These are phyloP conservation scores for Solanum chiquidenum DNA, from an alignment of 257 asterid genomes.

Conservation along the genomic window DNA sequence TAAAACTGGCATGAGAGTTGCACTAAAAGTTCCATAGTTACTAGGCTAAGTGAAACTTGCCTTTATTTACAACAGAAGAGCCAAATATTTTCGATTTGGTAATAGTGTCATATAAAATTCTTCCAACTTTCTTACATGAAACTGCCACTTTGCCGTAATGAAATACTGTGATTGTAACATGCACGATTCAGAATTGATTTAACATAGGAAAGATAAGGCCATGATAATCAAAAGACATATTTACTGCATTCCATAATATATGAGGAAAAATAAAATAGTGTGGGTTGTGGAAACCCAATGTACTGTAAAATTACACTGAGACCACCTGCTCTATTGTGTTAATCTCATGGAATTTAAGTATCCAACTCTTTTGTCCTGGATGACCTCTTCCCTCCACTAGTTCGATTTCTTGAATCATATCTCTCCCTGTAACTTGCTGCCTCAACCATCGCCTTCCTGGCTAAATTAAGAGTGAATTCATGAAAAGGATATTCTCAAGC, in stretches of 20 bases:
- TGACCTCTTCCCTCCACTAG: conserved; percentile 86
- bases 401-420: conserved; percentile 63
- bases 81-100: neutral
- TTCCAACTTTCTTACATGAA: neutral
- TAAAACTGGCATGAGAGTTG: neutral
- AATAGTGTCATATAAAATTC: neutral
- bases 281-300: neutral
- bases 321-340: conserved; percentile 70
- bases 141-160: neutral
- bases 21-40: neutral
- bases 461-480: conserved; percentile 24
- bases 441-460: conserved; percentile 95
- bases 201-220: neutral
- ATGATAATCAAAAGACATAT: neutral
- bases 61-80: neutral
- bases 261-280: neutral
- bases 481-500: neutral
- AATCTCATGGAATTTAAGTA: conserved; percentile 50
- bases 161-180: neutral
- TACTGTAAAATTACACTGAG: neutral
- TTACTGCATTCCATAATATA: neutral
- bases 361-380: conserved; percentile 74
- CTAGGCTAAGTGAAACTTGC: neutral
- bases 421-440: conserved; percentile 63
- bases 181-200: neutral